Evolutionary conservation across 495 filamentous ascomycete genomes (phyloP).

Genomic region (Paragyromitra xinjiangensis): DNA sequence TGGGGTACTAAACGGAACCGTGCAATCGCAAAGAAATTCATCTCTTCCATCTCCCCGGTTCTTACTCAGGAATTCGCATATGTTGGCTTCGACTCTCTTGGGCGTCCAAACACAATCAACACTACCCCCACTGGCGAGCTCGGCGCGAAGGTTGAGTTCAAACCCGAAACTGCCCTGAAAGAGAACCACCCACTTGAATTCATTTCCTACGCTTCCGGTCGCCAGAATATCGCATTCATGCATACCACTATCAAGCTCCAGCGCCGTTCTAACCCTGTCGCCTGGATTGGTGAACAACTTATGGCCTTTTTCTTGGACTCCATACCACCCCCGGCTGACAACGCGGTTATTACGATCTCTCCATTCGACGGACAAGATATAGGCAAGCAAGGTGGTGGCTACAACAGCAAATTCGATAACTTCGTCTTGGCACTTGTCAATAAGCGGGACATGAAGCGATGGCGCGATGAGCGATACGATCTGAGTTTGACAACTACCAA

Average conservation of each 20-base stretch:
- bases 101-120: conserved; percentile 57
- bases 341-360: conserved; percentile 76
- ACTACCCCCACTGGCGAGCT: conserved; percentile 60
- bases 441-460: conserved; percentile 89
- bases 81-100: conserved; percentile 76
- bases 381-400: conserved; percentile 65
- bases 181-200: conserved; percentile 87
- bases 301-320: conserved; percentile 82
- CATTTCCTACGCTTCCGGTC: conserved; percentile 87
- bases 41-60: conserved; percentile 73
- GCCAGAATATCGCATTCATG: conserved; percentile 90
- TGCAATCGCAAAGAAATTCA: conserved; percentile 80
- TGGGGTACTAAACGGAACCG: conserved; percentile 85
- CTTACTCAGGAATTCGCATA: conserved; percentile 84
- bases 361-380: conserved; percentile 94
- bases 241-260: conserved; percentile 82
- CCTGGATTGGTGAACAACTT: conserved; percentile 71
- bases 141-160: conserved; percentile 59
- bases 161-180: conserved; percentile 72
- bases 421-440: conserved; percentile 97
- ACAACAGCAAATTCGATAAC: conserved; percentile 80
- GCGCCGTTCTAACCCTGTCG: conserved; percentile 90
- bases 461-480: conserved; percentile 93
- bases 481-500: conserved; percentile 89
- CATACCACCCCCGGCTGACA: conserved; percentile 72